Evolutionary conservation across 139 green algal genomes (phyloP).

Genomic region (Coelastrella sp.): DNA sequence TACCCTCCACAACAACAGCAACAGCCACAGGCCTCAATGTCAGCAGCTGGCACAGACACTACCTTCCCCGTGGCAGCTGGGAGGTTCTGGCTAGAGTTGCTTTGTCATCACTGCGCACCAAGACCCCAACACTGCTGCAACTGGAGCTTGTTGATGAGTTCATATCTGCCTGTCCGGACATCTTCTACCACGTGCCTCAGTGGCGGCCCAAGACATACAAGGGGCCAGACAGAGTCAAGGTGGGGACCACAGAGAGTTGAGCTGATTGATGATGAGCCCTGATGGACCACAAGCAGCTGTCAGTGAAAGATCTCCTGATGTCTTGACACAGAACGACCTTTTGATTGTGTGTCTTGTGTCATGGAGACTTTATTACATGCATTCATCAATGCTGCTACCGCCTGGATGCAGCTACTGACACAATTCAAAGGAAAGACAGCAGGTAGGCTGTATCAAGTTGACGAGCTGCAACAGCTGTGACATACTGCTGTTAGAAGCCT

Average conservation of each 20-base stretch:
- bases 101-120: background rate
- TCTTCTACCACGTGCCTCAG: conserved; percentile 19
- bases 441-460: no score
- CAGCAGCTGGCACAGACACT: background rate
- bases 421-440: no score
- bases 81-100: background rate
- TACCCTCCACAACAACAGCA: background rate
- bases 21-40: background rate
- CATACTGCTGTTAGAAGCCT: no score
- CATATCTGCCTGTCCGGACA: background rate
- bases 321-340: no score
- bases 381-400: no score
- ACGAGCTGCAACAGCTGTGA: no score
- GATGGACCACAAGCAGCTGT: no score
- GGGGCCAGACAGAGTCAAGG: background rate
- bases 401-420: no score
- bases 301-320: no score
- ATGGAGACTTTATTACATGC: no score
- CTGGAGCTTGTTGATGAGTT: conserved; percentile 15
- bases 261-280: no score
- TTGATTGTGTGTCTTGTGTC: no score
- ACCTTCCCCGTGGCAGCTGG: background rate
- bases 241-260: background rate
- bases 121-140: background rate
- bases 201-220: background rate